Evolutionary conservation across 306 rosid genomes (phyloP), one percentile per base, ranked within the genome.

Genomic region (Hippophae tibetana): DNA sequence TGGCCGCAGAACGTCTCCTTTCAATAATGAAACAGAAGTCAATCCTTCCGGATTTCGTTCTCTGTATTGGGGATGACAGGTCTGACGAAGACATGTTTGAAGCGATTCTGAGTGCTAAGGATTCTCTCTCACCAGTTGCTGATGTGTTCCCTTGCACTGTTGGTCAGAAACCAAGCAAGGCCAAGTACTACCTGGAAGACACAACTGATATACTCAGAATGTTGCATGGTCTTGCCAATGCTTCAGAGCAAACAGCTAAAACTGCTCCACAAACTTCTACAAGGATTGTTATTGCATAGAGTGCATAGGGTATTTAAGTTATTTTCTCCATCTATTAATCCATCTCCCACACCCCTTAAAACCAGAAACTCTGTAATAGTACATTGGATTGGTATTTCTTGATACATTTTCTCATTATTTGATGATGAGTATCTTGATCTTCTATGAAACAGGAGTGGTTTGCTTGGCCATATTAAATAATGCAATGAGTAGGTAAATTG

Each of bases 1-100:
- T 86, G 61, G 90, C 80, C 63, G 86, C 89, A 31, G 89, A 82
- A 68, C 79, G 72, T 60, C 86, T 82, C 61, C 87, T 89, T 40
- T 63, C 50, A 47, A 63, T 86, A 3, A 82, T 82, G 89, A 68
- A 49, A 60, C 77, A 80, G 72, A 84, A 58, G 62, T 85, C 74
- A 13, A 83, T 69, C 62, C 78, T 56, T 47, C 93, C 93, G 12
- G 95, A 89, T 67, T 86, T 89, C 43, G 87, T 89, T 62, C 72
- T 89, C 42, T 89, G 97, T 47, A 86, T 89, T 47, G 97, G 97
- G 52, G 97, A 89, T 57, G 95, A 89, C 76, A 74, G 93, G 61
- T 89, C 97, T 0, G 95, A 86, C 0, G 97, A 89, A 71, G 97
- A 89, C 62, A 86, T 89, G 97, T 89, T 89, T 6, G 93, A 84